Evolutionary conservation across 2,329 filamentous ascomycete species (phyloP).

Genomic region (Mycosphaerelloides madeirae): DNA sequence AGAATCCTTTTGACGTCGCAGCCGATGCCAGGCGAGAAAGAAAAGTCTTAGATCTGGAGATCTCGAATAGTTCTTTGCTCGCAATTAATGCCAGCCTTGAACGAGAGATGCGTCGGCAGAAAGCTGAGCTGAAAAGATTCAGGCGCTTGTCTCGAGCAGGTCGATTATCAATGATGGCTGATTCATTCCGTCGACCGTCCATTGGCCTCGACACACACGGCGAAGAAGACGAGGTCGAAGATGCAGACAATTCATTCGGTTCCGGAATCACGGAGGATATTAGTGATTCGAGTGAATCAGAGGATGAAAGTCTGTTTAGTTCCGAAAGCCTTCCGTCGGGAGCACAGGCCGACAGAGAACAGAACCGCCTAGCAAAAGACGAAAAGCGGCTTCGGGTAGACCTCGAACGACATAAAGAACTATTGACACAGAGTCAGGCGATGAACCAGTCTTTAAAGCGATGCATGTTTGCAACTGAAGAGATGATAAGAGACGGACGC

Average conservation of each 20-base stretch:
- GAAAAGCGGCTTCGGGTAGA: conserved; percentile 81
- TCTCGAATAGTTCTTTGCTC: conserved; percentile 89
- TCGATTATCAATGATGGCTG: conserved; percentile 56
- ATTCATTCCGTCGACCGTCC: conserved; percentile 35
- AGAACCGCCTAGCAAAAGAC: conserved; percentile 63
- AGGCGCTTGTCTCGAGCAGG: conserved; percentile 80
- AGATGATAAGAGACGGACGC: conserved; percentile 80
- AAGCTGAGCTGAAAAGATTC: conserved; percentile 78
- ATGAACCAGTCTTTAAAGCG: conserved; percentile 91
- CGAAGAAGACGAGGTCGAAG: conserved; percentile 34
- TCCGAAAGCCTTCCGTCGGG: conserved; percentile 28
- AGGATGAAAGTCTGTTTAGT: conserved; percentile 31
- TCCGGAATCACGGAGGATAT: conserved; percentile 18
- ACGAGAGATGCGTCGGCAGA: conserved; percentile 85
- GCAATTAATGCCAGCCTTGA: conserved; percentile 94
- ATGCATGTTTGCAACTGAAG: conserved; percentile 84
- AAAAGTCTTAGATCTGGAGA: conserved; percentile 93
- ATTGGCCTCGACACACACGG: conserved; percentile 28
- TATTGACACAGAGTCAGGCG: conserved; percentile 85
- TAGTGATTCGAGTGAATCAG: conserved; percentile 26
- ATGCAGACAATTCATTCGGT: conserved; percentile 27
- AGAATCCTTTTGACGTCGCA: conserved; percentile 67
- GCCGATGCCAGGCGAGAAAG: conserved; percentile 85
- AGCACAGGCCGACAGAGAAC: conserved; percentile 40
- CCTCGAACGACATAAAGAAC: conserved; percentile 79